Base-by-base conservation (phyloP, 164 flowering plant species). In the Vitis cinerea region DNA sequence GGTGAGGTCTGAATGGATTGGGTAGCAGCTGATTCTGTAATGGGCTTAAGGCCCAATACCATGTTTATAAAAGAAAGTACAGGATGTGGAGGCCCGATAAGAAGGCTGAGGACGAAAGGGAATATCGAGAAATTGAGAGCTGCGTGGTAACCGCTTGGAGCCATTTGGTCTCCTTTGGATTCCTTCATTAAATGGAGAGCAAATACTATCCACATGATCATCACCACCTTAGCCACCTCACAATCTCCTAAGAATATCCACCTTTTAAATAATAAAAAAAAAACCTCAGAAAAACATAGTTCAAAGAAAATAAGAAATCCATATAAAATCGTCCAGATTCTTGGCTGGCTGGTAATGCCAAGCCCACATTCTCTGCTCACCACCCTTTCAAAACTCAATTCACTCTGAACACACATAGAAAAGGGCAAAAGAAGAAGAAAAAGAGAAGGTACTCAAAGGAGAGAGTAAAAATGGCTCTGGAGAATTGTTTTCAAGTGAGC, bases 401-500 rank as follows among this genome's bases (percentile, higher is more conserved):
- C 44, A 37, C 7, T 0, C 6, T 37, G 44, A 37, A 37, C 44
- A 37, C 44, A 37, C 4, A 19, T 19, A 37, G 44, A 66, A 31
- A 52, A 61, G 14, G 64, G 14, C 16, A 50, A 58, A 16, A 50
- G 51, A 56, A 19, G 23, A 31, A 16, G 13, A 55, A 57, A 13
- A 51, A 10, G 61, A 50, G 17, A 31, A 16, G 4, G 31, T 8
- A 47, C 16, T 15, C 13, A 61, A 37, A 37, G 7, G 29, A 23
- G 11, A 57, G 30, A 30, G 48, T 11, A 3, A 16, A 29, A 72
- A 86, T 86, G 90, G 87, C 82, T 53, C 9, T 81, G 75, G 81
- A 78, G 64, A 78, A 67, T 17, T 72, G 83, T 65, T 71, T 86
- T 30, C 86, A 82, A 63, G 66, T 82, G 29, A 78, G 82, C 82